Conservation (phyloP, 1,139 yeast genomes). For the Sugiyamaella japonica region DNA sequence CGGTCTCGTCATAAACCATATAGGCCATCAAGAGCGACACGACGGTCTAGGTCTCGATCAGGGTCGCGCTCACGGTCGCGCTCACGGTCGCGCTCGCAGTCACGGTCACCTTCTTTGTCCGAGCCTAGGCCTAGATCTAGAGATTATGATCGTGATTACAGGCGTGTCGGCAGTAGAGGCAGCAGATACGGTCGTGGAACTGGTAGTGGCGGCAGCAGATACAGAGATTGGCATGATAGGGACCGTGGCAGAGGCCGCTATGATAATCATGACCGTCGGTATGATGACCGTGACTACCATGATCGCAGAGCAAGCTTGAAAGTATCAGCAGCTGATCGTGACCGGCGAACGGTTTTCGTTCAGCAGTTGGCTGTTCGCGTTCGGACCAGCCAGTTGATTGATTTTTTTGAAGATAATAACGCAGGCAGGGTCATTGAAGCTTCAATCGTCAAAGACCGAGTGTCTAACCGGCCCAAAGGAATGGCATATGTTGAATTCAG, state of each 20-base stretch:
- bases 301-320: slow-evolving; percentile 11
- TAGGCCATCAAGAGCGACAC: not conserved
- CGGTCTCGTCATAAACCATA: not conserved
- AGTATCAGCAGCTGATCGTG: slow-evolving; percentile 31
- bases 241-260: not conserved
- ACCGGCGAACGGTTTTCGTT: slow-evolving; percentile 43
- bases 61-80: slow-evolving; percentile 1
- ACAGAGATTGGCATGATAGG: slow-evolving; percentile 12
- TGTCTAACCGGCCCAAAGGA: slow-evolving; percentile 42
- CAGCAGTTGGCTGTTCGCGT: slow-evolving; percentile 41
- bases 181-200: not conserved
- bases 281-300: slow-evolving; percentile 15
- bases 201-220: slow-evolving; percentile 4
- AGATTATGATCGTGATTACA: slow-evolving; percentile 4
- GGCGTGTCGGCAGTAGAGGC: not conserved
- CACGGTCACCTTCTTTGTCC: not conserved
- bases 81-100: not conserved
- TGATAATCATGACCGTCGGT: slow-evolving; percentile 11
- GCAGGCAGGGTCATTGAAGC: slow-evolving; percentile 39
- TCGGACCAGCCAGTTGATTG: slow-evolving; percentile 33
- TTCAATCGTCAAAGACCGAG: slow-evolving; percentile 43
- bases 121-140: not conserved
- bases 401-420: slow-evolving; percentile 42
- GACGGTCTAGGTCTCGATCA: not conserved
- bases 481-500: slow-evolving; percentile 44